phyloP scores from a whole-genome alignment of 2,329 filamentous ascomycete species.

The Cladosporium sphaerospermum region DNA sequence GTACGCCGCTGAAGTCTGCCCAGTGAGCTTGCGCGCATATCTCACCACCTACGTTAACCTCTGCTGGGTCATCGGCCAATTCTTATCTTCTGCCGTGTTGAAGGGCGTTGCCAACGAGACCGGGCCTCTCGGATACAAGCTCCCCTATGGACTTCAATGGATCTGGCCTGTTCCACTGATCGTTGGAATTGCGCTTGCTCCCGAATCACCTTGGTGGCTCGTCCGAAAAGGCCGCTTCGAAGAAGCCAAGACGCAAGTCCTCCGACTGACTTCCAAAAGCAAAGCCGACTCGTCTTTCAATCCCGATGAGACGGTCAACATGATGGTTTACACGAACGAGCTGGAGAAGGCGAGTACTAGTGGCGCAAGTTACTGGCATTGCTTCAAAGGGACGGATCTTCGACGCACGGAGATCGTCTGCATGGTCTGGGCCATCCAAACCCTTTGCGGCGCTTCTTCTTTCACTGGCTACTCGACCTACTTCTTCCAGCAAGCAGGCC shows the following conservation, averaged over 20 bases:
- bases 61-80: constrained; percentile 57
- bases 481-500: constrained; percentile 37
- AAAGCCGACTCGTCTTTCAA: constrained; percentile 15
- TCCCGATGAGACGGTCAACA: constrained; percentile 28
- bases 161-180: constrained; percentile 32
- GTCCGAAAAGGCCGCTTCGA: constrained; percentile 21
- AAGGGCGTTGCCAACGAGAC: constrained; percentile 20
- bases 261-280: constrained; percentile 19
- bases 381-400: constrained; percentile 48
- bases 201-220: constrained; percentile 29
- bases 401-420: constrained; percentile 39
- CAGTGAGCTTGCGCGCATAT: constrained; percentile 50
- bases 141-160: constrained; percentile 40
- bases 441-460: constrained; percentile 25
- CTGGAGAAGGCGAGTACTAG: constrained; percentile 48
- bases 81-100: constrained; percentile 40
- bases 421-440: constrained; percentile 32
- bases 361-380: constrained; percentile 44
- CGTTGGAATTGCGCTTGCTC: constrained; percentile 23
- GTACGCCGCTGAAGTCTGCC: constrained; percentile 62
- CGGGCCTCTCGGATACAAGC: constrained; percentile 32
- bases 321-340: constrained; percentile 41
- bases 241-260: constrained; percentile 20
- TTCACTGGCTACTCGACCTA: constrained; percentile 33
- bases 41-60: constrained; percentile 56